phyloP scores from a whole-genome alignment of 495 filamentous ascomycete species.

The Penicillium flavigenum region DNA sequence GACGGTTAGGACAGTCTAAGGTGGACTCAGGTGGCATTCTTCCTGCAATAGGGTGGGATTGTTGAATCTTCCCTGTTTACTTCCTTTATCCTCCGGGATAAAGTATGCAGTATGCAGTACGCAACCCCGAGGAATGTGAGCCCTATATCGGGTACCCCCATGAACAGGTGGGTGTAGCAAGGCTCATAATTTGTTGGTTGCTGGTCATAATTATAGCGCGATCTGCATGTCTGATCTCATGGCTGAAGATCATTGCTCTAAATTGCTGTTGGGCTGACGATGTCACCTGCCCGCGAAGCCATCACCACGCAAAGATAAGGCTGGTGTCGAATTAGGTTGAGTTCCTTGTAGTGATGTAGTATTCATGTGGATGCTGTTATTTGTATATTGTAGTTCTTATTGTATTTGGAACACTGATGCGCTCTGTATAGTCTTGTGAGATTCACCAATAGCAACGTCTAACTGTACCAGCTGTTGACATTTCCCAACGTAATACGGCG shows the following conservation, averaged over 20 bases:
- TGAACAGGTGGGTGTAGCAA: background rate
- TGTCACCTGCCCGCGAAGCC: constrained; percentile 10
- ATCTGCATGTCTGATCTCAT: background rate
- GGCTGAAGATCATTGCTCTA: background rate
- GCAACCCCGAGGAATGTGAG: constrained; percentile 7
- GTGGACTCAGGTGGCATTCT: constrained; percentile 5
- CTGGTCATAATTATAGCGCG: background rate
- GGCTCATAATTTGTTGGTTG: background rate
- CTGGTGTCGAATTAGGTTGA: background rate
- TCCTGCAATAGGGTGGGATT: constrained; percentile 2
- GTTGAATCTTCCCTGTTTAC: background rate
- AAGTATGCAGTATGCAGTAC: constrained; percentile 12
- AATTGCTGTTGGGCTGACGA: background rate
- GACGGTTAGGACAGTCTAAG: background rate
- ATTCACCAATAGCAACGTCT: background rate
- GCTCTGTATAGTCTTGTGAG: background rate
- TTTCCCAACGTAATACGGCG: background rate
- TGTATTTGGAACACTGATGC: background rate
- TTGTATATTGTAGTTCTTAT: background rate
- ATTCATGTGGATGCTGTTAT: background rate
- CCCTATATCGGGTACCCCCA: background rate
- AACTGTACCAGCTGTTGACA: background rate
- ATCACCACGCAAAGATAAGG: background rate
- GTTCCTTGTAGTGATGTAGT: background rate
- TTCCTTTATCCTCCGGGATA: constrained; percentile 5